Percentiles rank a stretch among this genome's conserved stretches.
These are phyloP conservation scores for Triticum dicoccoides DNA, from an alignment of 176 grass and related monocot species.

Conservation along the genomic window DNA sequence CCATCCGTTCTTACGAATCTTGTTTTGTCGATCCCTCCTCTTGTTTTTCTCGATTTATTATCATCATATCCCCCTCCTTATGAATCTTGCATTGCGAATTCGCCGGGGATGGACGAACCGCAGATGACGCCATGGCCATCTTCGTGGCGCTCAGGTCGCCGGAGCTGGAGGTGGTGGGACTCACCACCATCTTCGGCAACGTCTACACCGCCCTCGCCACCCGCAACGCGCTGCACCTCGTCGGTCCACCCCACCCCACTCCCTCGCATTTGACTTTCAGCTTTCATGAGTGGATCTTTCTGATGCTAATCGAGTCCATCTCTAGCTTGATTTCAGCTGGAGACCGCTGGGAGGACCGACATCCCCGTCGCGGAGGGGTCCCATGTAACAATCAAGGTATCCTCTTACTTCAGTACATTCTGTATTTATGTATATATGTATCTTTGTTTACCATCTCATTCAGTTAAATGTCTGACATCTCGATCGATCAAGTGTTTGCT, in stretches of 20 bases:
- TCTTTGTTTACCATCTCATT: not conserved
- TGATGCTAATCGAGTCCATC: not conserved
- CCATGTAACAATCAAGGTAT: slow-evolving; percentile 74
- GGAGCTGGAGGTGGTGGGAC: slow-evolving; percentile 80
- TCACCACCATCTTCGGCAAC: slow-evolving; percentile 91
- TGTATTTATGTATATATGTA: not conserved
- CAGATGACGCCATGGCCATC: slow-evolving; percentile 99
- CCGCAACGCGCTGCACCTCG: slow-evolving; percentile 79
- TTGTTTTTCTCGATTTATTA: not conserved
- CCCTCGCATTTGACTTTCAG: not conserved
- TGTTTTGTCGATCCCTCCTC: too few relatives aligned
- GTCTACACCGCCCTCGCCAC: slow-evolving; percentile 87
- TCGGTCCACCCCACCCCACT: not conserved
- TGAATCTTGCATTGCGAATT: not conserved
- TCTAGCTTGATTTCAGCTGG: slow-evolving; percentile 44
- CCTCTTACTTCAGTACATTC: not conserved
- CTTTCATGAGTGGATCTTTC: not conserved
- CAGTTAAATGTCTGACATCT: not conserved
- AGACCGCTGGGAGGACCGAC: slow-evolving; percentile 65
- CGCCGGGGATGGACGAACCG: not conserved
- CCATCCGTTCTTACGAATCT: not conserved
- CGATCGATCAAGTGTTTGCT: not conserved
- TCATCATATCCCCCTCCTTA: not conserved
- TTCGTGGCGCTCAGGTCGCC: slow-evolving; percentile 89
- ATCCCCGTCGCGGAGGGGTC: slow-evolving; percentile 95